Evolutionary conservation across 129 eudicot species (phyloP).

Genomic region (Saposhnikovia divaricata): DNA sequence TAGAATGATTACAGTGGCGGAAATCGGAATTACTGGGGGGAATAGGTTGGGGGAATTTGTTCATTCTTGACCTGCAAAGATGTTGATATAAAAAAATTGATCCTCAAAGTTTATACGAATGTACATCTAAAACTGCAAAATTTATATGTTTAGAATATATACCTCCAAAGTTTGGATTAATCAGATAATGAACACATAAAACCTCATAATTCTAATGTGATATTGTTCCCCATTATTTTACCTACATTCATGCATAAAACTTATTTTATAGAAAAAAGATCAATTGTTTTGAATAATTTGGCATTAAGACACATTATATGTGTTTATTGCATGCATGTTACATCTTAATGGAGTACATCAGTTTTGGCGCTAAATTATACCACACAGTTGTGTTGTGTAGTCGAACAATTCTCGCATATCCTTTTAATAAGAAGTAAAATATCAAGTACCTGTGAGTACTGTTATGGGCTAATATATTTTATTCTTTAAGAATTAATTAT

Average conservation of each 20-base stretch:
- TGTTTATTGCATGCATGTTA: too few relatives aligned
- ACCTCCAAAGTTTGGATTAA: neutral
- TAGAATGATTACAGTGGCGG: neutral
- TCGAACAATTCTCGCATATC: neutral
- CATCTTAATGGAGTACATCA: neutral
- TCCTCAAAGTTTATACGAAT: too few relatives aligned
- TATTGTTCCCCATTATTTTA: neutral
- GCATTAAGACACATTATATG: too few relatives aligned
- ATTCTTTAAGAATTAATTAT: neutral
- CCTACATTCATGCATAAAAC: neutral
- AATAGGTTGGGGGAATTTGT: neutral
- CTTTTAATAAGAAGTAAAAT: neutral
- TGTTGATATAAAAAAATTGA: too few relatives aligned
- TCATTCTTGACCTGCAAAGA: neutral
- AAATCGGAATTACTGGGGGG: neutral
- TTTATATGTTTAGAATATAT: too few relatives aligned
- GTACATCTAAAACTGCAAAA: too few relatives aligned
- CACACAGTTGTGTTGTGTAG: neutral
- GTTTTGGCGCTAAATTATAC: neutral
- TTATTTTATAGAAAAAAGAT: too few relatives aligned
- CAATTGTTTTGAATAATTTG: neutral
- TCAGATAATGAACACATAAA: neutral
- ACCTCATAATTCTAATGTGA: neutral
- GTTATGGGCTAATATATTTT: neutral
- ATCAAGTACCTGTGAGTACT: neutral